Base-by-base conservation (phyloP, 352 stramenopile species). In the Phytopythium delawarense region DNA sequence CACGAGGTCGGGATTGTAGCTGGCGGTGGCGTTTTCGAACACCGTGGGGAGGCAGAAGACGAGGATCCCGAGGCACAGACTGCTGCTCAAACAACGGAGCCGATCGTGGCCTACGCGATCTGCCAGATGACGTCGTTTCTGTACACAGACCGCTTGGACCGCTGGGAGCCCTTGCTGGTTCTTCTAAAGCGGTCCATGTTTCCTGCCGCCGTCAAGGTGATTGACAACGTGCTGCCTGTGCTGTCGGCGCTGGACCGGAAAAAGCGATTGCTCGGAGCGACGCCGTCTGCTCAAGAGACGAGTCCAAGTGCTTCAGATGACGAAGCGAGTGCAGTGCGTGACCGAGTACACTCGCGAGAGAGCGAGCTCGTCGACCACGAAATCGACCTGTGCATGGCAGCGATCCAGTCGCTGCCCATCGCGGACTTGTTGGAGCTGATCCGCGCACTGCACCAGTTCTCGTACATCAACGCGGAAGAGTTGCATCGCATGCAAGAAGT, bases 81-180 rank as follows among this genome's bases (percentile, higher is more conserved):
- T 8, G 80, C 78, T 35, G 83, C 84, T 0, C 79, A 77, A 61
- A 79, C 76, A 46, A 88, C 81, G 0, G 84, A 96, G 51, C 84
- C 87, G 18, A 94, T 96, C 59, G 87, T 96, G 7, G 83, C 86
- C 4, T 96, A 96, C 64, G 71, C 89, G 5, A 79, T 96, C n/a
- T 94, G 84, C 40, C 87, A 96, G 64, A 75, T 87, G 52, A 88
- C 82, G 44, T 87, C 78, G 2, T 91, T 91, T 46, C 51, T 96
- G 37, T 94, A 80, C 58, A 86, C 65, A 20, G 76, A 88, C 52
- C 69, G 82, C 3, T 78, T 96, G 23, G 87, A 96, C 71, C 83
- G 86, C 18, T 96, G 83, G 83, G 85, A 93, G 44, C 87, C 87
- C 1, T 65, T 96, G 32, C 57, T 96, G 2, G 71, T 91, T 5